A percentile compares a stretch with the other conserved stretches of the same genome.
Evolutionary conservation across 306 rosid genomes (phyloP).

Genomic region (Bauhinia variegata): DNA sequence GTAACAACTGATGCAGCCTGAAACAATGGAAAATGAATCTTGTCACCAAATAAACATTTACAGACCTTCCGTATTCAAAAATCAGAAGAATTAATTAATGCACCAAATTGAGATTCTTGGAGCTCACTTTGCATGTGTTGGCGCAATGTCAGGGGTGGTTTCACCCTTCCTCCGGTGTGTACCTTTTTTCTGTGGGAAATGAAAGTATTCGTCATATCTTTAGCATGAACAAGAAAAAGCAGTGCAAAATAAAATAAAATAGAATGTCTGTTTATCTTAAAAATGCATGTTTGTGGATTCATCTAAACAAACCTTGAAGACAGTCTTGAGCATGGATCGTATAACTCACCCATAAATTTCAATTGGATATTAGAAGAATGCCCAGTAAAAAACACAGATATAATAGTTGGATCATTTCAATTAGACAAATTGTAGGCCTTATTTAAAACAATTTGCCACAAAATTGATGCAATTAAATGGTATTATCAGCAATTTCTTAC

Average conservation of each 20-base stretch:
- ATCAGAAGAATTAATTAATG: slow-evolving; percentile 31
- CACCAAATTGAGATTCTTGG: slow-evolving; percentile 39
- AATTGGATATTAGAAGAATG: slow-evolving; percentile 1
- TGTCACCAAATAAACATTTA: slow-evolving; percentile 38
- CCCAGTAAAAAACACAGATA: background rate
- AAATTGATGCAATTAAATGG: slow-evolving; percentile 1
- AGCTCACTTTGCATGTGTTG: slow-evolving; percentile 84
- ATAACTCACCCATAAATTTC: background rate
- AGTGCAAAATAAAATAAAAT: background rate
- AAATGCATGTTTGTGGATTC: background rate
- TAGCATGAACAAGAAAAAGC: background rate
- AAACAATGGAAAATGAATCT: slow-evolving; percentile 35
- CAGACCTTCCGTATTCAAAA: slow-evolving; percentile 27
- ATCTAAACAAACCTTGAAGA: background rate
- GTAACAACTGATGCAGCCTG: slow-evolving; percentile 87
- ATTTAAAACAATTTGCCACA: slow-evolving; percentile 23
- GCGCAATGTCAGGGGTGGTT: slow-evolving; percentile 57
- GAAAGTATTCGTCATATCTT: slow-evolving; percentile 27
- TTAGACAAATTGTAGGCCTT: background rate
- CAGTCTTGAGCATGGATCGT: background rate
- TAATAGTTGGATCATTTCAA: slow-evolving; percentile 2
- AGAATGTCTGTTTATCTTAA: background rate
- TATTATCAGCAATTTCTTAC: slow-evolving; percentile 45
- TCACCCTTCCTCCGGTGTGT: slow-evolving; percentile 67
- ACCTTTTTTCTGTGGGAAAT: slow-evolving; percentile 68